Evolutionary conservation across 192 early-diverging fungal genomes (phyloP), one percentile per base, ranked within the genome.

Genomic region (Backusella parvicylindrica): DNA sequence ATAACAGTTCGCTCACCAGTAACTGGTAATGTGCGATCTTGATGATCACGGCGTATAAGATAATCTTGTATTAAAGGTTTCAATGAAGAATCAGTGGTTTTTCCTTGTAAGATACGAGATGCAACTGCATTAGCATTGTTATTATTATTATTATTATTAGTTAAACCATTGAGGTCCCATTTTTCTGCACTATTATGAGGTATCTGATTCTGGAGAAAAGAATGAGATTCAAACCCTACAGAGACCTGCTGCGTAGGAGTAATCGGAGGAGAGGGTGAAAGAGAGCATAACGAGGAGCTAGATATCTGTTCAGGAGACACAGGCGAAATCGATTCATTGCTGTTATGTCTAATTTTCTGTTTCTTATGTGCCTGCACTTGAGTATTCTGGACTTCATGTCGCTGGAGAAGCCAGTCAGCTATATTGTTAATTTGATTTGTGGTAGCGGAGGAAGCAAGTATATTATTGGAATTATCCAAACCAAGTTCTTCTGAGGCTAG

Each of bases 1-100:
- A 95, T 80, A 6, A 95, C 87, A 78, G 88, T 88, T 65, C 82
- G 87, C 84, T 88, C 84, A 28, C 53, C 53, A 9, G 82, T 76
- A 11, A 70, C 67, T 26, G 78, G 77, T 13, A 85, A 80, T 12
- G 38, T 6, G 23, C 68, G 28, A 28, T 60, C 53, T 60, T 60
- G 53, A 82, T 86, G 70, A 73, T 68, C 23, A n/a, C 66, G 77
- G 49, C 82, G 75, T 12, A 74, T 65, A 26, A 85, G 70, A 56
- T 86, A 89, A 18, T 81, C 76, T 49, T 84, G 83, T 71, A 89
- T 83, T 23, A 78, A 83, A 28, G 84, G 79, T 47, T 40, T 70
- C 21, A 70, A 69, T 0, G 68, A 68, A 40, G 63, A 53, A 31
- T 40, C 38, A 31, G n/a, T 32, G 28, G 26, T 68, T 47, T 70